Evolutionary conservation across 306 rosid species (phyloP).

Genomic region (Spatholobus suberectus): DNA sequence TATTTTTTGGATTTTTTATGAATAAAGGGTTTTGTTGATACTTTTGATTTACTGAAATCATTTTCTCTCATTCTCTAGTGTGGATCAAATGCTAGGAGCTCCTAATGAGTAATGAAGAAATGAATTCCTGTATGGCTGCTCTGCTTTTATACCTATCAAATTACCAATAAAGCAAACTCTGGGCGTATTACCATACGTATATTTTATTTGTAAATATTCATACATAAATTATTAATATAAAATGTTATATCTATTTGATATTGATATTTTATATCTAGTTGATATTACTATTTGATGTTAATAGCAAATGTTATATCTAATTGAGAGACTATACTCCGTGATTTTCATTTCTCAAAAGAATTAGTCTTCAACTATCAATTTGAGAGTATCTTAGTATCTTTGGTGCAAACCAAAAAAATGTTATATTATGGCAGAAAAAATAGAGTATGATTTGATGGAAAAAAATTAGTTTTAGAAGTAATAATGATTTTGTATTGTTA

Average conservation of each 20-base stretch:
- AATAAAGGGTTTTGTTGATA: slow-evolving; percentile 28
- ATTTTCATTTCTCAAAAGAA: too few species aligned
- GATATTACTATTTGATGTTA: background rate
- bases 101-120: background rate
- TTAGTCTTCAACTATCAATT: too few species aligned
- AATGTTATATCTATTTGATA: background rate
- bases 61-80: background rate
- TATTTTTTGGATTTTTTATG: background rate
- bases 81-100: slow-evolving; percentile 23
- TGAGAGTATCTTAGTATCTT: too few species aligned
- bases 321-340: too few species aligned
- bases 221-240: background rate
- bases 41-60: background rate
- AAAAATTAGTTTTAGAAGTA: too few species aligned
- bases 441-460: too few species aligned
- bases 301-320: background rate
- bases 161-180: background rate
- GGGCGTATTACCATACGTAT: background rate
- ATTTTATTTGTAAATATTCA: background rate
- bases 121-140: slow-evolving; percentile 1
- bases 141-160: background rate
- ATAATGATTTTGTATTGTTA: too few species aligned
- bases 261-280: background rate
- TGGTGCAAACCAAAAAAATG: too few species aligned
- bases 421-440: too few species aligned